Conservation (phyloP, 2,329 filamentous ascomycete genomes). For the Hypoxylon sp. region DNA sequence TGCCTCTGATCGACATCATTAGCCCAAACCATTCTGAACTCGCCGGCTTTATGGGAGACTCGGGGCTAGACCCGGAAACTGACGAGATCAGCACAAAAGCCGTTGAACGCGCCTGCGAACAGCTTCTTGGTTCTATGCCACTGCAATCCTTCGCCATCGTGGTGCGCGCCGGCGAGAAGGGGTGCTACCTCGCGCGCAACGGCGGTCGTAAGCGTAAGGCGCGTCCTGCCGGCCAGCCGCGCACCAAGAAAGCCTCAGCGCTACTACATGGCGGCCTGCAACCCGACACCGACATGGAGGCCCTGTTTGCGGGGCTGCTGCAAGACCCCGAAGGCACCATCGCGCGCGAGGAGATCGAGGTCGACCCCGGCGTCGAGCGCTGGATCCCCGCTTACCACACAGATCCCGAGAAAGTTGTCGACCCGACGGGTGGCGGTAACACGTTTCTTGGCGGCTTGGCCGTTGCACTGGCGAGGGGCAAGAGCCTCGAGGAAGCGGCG, state of each 20-base stretch:
- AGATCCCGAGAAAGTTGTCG: slow-evolving; percentile 73
- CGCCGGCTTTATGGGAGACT: slow-evolving; percentile 83
- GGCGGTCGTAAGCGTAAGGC: slow-evolving; percentile 65
- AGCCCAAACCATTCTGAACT: slow-evolving; percentile 91
- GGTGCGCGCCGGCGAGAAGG: slow-evolving; percentile 78
- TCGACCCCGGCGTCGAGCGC: slow-evolving; percentile 75
- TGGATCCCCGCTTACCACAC: slow-evolving; percentile 86
- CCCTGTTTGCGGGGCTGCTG: slow-evolving; percentile 71
- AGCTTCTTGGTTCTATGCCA: slow-evolving; percentile 75
- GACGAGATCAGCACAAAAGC: slow-evolving; percentile 67
- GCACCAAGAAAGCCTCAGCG: slow-evolving; percentile 61
- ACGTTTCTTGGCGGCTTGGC: slow-evolving; percentile 80
- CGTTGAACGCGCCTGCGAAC: slow-evolving; percentile 73
- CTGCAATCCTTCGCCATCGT: slow-evolving; percentile 76
- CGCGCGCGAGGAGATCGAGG: slow-evolving; percentile 70
- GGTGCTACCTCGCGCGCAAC: slow-evolving; percentile 76
- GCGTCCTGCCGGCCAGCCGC: slow-evolving; percentile 38
- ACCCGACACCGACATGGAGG: slow-evolving; percentile 74
- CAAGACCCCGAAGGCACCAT: slow-evolving; percentile 68
- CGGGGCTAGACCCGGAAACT: slow-evolving; percentile 67
- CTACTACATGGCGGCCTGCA: slow-evolving; percentile 66
- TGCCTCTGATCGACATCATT: slow-evolving; percentile 74
- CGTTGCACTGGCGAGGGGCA: slow-evolving; percentile 72
- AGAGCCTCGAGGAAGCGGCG: slow-evolving; percentile 77
- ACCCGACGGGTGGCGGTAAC: slow-evolving; percentile 95